These are phyloP conservation scores for Hanseniaspora gamundiae DNA, from an alignment of 1,139 yeast genomes.

Conservation along the genomic window DNA sequence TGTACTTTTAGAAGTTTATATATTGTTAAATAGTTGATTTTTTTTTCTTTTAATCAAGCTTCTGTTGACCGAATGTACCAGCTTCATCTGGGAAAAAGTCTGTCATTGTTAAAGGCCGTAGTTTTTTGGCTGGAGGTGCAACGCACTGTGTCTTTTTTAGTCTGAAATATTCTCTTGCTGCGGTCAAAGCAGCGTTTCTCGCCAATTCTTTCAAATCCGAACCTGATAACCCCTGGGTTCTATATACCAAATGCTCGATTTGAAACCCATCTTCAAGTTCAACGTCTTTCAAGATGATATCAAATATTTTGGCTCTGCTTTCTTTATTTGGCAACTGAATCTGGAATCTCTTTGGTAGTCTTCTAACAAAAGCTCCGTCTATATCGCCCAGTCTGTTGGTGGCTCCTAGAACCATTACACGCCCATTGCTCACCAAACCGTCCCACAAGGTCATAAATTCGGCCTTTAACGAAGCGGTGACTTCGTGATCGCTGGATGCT, in stretches of 20 bases:
- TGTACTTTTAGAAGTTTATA: neutral
- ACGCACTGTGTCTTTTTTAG: conserved; percentile 17
- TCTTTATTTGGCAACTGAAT: conserved; percentile 57
- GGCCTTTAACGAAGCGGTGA: conserved; percentile 89
- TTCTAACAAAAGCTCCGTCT: conserved; percentile 81
- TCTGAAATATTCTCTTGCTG: conserved; percentile 76
- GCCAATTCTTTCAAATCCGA: conserved; percentile 85
- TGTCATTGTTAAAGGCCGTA: conserved; percentile 20
- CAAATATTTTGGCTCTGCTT: conserved; percentile 61
- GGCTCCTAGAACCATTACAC: conserved; percentile 85
- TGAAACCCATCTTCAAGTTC: conserved; percentile 47
- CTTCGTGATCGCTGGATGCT: conserved; percentile 79
- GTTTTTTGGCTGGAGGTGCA: conserved; percentile 8
- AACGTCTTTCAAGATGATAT: conserved; percentile 54
- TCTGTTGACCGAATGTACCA: neutral
- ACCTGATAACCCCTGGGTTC: conserved; percentile 73
- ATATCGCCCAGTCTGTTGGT: conserved; percentile 88
- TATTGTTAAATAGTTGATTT: too few relatives aligned
- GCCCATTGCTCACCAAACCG: conserved; percentile 64
- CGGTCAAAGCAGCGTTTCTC: conserved; percentile 83
- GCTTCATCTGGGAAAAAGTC: conserved; percentile 13
- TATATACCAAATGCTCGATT: conserved; percentile 27
- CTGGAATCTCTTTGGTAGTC: conserved; percentile 86
- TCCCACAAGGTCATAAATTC: conserved; percentile 99
- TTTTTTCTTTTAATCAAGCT: neutral